These are phyloP conservation scores for Ganoderma sp. DNA, from an alignment of 1,284 basidiomycete species.

Conservation along the genomic window DNA sequence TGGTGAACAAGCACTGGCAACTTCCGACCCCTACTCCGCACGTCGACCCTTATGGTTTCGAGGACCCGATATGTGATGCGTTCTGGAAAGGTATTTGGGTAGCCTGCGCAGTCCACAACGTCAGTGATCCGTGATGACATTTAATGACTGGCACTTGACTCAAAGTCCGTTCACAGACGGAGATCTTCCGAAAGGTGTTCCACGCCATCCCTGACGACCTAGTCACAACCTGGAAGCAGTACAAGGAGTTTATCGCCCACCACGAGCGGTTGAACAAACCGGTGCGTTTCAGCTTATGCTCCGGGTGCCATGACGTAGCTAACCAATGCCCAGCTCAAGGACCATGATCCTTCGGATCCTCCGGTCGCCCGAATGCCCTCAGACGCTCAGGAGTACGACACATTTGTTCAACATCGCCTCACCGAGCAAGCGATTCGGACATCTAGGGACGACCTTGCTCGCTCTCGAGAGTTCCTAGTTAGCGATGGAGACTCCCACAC, in stretches of 20 bases:
- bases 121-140: constrained; percentile 45
- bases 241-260: constrained; percentile 82
- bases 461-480: constrained; percentile 32
- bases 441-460: constrained; percentile 32
- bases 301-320: constrained; percentile 4
- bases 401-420: constrained; percentile 34
- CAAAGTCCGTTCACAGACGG: constrained; percentile 62
- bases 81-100: constrained; percentile 94
- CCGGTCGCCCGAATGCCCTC: constrained; percentile 63
- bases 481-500: constrained; percentile 26
- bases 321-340: constrained; percentile 48
- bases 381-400: constrained; percentile 56
- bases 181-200: constrained; percentile 94
- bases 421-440: constrained; percentile 28
- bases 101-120: constrained; percentile 83
- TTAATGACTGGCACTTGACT: constrained; percentile 25
- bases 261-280: constrained; percentile 78
- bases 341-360: constrained; percentile 50
- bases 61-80: constrained; percentile 83
- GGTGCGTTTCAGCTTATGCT: constrained; percentile 47
- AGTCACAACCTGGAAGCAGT: constrained; percentile 93
- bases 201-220: constrained; percentile 90
- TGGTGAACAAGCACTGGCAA: constrained; percentile 61
- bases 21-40: constrained; percentile 71
- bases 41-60: constrained; percentile 80